Base-by-base conservation (phyloP, 1,284 basidiomycete species). In the Uromyces viciae-fabae region DNA sequence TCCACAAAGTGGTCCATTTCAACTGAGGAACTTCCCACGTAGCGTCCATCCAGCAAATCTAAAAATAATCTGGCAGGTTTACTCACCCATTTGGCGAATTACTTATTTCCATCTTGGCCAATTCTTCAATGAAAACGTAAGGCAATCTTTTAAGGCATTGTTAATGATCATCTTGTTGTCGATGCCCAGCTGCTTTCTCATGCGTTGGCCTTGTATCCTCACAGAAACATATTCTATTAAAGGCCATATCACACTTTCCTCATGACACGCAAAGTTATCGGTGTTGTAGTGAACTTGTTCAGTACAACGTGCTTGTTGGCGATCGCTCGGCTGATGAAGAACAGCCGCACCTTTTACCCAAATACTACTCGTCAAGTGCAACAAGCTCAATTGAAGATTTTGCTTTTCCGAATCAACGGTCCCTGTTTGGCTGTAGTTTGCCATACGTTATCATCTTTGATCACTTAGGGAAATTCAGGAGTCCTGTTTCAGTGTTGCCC, bases 1-100 rank as follows among this genome's bases (percentile, higher is more conserved):
- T 69, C 22, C 43, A 69, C 66, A 69, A 46, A 69, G 66, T 69
- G 66, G 66, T 7, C n/a, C 66, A 69, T 69, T 43, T 43, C 43
- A 25, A 43, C 60, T 28, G 31, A 62, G 60, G 40, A 62, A 36
- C 5, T 62, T 62, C 60, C 33, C 19, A 62, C 31, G 31, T 36
- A 62, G 40, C 31, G 42, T 69, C 31, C 14, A 69, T 69, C 40
- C 25, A 46, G 42, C 43, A 17, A 69, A 43, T 46, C 42, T 31
- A 43, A 43, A 25, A 28, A 69, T 46, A 69, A 17, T 46, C 66
- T 40, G 42, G 25, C 43, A 46, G n/a, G 42, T 8, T 28, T 46
- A 69, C 42, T 28, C 66, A 64, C 62, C 64, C 64, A 42, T 7
- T 33, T 14, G 68, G 68, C 31, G 38, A 43, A 71, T 71, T 52